phyloP scores from a whole-genome alignment of 495 filamentous ascomycete genomes.

The Aspergillus ellipticus region DNA sequence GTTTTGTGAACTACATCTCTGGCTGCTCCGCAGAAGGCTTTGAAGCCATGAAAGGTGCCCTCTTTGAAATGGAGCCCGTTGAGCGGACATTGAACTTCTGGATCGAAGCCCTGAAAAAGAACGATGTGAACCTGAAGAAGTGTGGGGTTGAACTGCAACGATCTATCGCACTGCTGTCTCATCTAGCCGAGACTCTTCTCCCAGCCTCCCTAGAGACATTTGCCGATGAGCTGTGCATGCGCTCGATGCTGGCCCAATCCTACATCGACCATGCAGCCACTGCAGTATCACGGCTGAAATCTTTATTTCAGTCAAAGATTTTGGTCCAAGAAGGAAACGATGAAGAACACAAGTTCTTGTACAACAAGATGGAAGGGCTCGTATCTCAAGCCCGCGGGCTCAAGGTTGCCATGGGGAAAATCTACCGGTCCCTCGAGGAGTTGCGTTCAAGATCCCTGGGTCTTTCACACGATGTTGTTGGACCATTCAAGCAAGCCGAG shows the following conservation, averaged over 20 bases:
- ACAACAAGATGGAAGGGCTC: slow-evolving; percentile 67
- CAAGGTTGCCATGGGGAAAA: slow-evolving; percentile 81
- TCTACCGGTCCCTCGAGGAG: slow-evolving; percentile 72
- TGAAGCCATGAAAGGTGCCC: slow-evolving; percentile 63
- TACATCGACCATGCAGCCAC: slow-evolving; percentile 75
- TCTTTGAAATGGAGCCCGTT: slow-evolving; percentile 90
- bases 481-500: slow-evolving; percentile 59
- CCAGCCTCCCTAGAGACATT: slow-evolving; percentile 68
- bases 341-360: slow-evolving; percentile 62
- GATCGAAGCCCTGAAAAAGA: slow-evolving; percentile 76
- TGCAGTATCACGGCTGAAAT: slow-evolving; percentile 58
- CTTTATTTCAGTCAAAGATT: slow-evolving; percentile 62
- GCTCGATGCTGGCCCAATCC: slow-evolving; percentile 72
- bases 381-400: slow-evolving; percentile 72
- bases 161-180: slow-evolving; percentile 77
- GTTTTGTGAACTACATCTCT: slow-evolving; percentile 74
- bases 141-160: slow-evolving; percentile 74
- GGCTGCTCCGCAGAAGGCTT: slow-evolving; percentile 76
- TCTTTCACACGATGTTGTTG: slow-evolving; percentile 53
- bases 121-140: slow-evolving; percentile 82
- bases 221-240: slow-evolving; percentile 74
- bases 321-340: slow-evolving; percentile 38
- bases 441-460: slow-evolving; percentile 73
- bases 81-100: slow-evolving; percentile 85
- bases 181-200: slow-evolving; percentile 79